Conservation (phyloP, 2,329 filamentous ascomycete species). For the Onygenales sp. region DNA sequence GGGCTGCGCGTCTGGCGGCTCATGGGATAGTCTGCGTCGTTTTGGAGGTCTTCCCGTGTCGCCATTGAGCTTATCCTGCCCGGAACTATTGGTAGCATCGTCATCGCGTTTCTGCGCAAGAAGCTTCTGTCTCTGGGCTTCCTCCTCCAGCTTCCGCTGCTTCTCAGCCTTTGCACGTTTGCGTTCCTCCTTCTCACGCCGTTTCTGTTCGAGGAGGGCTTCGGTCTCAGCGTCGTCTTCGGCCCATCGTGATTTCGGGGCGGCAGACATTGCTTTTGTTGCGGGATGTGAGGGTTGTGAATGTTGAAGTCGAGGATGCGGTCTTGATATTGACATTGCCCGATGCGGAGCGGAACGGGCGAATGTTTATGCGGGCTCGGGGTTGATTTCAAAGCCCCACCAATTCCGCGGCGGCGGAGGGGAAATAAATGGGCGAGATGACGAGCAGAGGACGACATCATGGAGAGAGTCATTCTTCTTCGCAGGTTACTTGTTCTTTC, state of each 20-base stretch:
- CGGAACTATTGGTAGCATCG: constrained; percentile 5
- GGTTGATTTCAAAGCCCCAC: background rate
- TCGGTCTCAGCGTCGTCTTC: constrained; percentile 72
- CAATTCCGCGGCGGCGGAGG: background rate
- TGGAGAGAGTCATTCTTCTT: background rate
- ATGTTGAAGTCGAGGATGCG: background rate
- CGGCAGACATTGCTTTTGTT: constrained; percentile 45
- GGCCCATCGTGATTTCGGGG: constrained; percentile 73
- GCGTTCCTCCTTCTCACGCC: constrained; percentile 81
- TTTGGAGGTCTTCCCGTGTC: constrained; percentile 45
- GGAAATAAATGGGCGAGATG: background rate
- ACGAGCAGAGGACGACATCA: background rate
- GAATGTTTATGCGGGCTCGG: background rate
- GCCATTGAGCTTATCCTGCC: constrained; percentile 13
- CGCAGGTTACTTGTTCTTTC: background rate
- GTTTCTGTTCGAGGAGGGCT: constrained; percentile 56
- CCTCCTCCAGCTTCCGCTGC: constrained; percentile 56
- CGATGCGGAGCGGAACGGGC: background rate
- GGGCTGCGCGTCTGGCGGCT: constrained; percentile 17
- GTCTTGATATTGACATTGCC: background rate
- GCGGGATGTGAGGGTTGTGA: background rate
- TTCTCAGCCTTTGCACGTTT: constrained; percentile 75
- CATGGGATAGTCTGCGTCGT: constrained; percentile 52
- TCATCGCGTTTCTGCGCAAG: constrained; percentile 20
- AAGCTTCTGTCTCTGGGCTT: constrained; percentile 28